These are phyloP conservation scores for Stephanodiscus triporus DNA, from an alignment of 108 stramenopile genomes.

Conservation along the genomic window DNA sequence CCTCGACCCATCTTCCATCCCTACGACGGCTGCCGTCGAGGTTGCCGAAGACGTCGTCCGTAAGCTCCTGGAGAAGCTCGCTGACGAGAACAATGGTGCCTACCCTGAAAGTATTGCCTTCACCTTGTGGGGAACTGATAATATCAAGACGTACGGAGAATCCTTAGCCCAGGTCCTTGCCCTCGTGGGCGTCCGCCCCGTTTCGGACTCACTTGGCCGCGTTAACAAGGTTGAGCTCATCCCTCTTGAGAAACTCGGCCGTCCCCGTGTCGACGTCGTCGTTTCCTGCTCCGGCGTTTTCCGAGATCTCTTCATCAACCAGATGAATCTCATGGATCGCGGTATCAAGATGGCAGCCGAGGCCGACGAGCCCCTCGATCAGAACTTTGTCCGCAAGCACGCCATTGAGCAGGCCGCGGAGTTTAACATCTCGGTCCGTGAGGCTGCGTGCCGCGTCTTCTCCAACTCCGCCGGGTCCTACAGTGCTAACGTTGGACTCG, in stretches of 20 bases:
- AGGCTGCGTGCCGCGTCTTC: conserved; percentile 95
- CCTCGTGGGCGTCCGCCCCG: conserved; percentile 92
- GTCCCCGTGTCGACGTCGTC: conserved; percentile 96
- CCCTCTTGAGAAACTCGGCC: conserved; percentile 94
- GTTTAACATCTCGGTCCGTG: conserved; percentile 84
- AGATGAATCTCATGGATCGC: conserved; percentile 98
- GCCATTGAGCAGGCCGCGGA: conserved; percentile 92
- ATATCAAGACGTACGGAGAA: conserved; percentile 98
- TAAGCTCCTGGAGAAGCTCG: conserved; percentile 91
- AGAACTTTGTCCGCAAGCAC: conserved; percentile 97
- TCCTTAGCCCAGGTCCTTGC: conserved; percentile 94
- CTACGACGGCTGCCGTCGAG: conserved; percentile 93
- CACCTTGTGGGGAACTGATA: conserved; percentile 98
- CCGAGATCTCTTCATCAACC: conserved; percentile 99
- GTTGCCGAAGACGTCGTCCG: conserved; percentile 85
- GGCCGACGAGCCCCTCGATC: conserved; percentile 91
- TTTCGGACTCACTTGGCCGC: conserved; percentile 94
- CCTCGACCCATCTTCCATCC: conserved; percentile 95
- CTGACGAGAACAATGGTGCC: conserved; percentile 80
- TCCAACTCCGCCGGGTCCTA: conserved; percentile 97
- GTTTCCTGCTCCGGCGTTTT: conserved; percentile 97
- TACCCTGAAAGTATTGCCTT: conserved; percentile 96
- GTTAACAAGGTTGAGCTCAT: conserved; percentile 98
- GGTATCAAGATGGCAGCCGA: conserved; percentile 98
- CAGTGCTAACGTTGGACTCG: conserved; percentile 96